Evolutionary conservation across 2,329 filamentous ascomycete genomes (phyloP), one percentile per base, ranked within the genome.

Genomic region (Westerdykella sp.): DNA sequence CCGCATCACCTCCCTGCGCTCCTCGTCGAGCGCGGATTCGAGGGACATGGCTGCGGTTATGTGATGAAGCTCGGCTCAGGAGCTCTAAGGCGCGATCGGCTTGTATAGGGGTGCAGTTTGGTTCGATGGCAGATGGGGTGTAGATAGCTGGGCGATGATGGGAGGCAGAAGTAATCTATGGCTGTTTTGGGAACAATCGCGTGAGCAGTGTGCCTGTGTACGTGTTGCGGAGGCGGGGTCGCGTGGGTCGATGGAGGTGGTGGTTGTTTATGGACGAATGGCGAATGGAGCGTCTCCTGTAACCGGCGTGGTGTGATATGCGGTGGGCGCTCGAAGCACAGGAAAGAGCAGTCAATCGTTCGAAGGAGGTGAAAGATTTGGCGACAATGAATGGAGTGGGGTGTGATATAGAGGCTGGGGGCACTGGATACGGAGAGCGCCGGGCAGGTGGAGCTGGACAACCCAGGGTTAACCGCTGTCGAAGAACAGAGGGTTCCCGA

Each of bases 1-100:
- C 38, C 80, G 81, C 52, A 88, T 72, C 32, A 89, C 81, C 68
- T 87, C 84, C 49, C 76, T 74, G 48, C 84, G 78, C 73, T 91
- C 86, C 71, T 88, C 83, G 61, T 89, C 85, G 50, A 89, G 74
- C 52, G 83, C 79, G 39, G 83, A 79, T 69, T 88, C 85, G 59
- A 90, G 79, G 59, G 84, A 88, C 83, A 87, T 87, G 15, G 41
- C 53, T 40, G 49, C 43, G 28, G 47, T 6, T 22, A 2, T 10
- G 25, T 28, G 22, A 21, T 21, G 18, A 6, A 21, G 18, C 18
- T 21, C 18, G 18, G 3, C 18, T 21, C 4, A 6, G 32, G 34
- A 34, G 39, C 21, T 11, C 18, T 35, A 12, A 15, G 18, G 14
- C 25, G 31, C 21, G 42, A 23, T 22, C 28, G 34, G 13, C 23